Percentiles rank a stretch among this genome's conserved stretches.
These are phyloP conservation scores for Cymodocea nodosa DNA, from an alignment of 116 monocot genomes.

Conservation along the genomic window DNA sequence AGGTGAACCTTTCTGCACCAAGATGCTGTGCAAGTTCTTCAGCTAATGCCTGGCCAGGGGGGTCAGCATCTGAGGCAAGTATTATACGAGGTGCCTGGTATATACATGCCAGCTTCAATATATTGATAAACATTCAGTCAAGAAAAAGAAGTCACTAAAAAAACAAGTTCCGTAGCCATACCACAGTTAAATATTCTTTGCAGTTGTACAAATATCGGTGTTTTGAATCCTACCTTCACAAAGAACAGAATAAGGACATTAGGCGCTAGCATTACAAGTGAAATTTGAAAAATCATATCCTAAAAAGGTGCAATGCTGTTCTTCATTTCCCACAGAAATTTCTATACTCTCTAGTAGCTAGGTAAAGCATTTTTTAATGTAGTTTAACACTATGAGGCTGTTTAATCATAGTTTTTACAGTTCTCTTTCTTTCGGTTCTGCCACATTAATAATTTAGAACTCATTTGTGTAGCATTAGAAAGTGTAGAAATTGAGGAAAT, in stretches of 20 bases:
- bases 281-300: neutral
- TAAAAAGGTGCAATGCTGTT: neutral
- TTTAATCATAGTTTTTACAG: no score
- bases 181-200: slow-evolving; percentile 25
- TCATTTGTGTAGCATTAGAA: no score
- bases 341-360: neutral
- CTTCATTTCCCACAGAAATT: neutral
- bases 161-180: neutral
- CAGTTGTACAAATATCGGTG: slow-evolving; percentile 16
- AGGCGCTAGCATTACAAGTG: neutral
- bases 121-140: neutral
- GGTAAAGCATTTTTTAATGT: neutral
- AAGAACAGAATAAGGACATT: neutral
- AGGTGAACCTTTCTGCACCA: slow-evolving; percentile 51
- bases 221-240: slow-evolving; percentile 10
- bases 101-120: neutral
- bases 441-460: no score
- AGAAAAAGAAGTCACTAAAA: neutral
- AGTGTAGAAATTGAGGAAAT: no score
- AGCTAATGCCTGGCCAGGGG: slow-evolving; percentile 60
- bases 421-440: no score
- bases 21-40: slow-evolving; percentile 62
- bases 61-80: slow-evolving; percentile 57
- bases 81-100: slow-evolving; percentile 58
- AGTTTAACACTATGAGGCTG: neutral